Evolutionary conservation across 768 basidiomycete genomes (phyloP), one percentile per base, ranked within the genome.

Genomic region (Dioszegia aurantiaca): DNA sequence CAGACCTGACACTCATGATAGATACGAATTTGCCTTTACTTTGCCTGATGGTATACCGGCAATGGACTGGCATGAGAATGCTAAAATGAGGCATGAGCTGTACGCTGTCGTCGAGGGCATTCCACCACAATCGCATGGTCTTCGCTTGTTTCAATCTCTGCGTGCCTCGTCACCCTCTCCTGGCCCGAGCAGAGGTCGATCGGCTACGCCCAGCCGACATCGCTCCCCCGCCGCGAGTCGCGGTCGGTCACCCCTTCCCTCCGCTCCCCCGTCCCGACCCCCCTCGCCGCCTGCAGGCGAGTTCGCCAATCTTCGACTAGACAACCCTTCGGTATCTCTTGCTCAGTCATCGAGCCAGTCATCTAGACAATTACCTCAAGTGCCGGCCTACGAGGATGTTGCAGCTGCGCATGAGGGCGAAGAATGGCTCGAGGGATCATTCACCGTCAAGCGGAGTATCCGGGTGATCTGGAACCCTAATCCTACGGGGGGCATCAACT

Each of bases 1-100:
- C 11, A 55, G 23, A 31, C 19, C 9, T 24, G 4, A 23, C n/a
- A 21, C 37, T 43, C 23, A 40, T 27, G 11, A 11, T 14, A 66
- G 63, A 45, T 72, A 67, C 48, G 68, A 61, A 28, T 69, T 69
- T 43, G 58, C 63, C 31, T 39, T 72, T n/a, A 63, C 65, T 24
- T 37, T 72, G 4, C 68, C 70, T n/a, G 54, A 57, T 19, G 59
- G 60, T 9, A 31, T 68, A n/a, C 57, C 65, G 4, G 40, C 60
- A 3, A 67, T 69, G 49, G 70, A 72, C 45, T 58, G 64, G 48
- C 68, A 69, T 44, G 60, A 61, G 11, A 53, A 60, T 28, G 68
- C 55, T 12, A 59, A 59, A 45, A 59, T 69, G 26, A 28, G 46
- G 9, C 63, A 67, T 37, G 55, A 42, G 17, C 51, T 72, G 17